Conservation (phyloP, 1,139 yeast genomes). For the Taphrina confusa region DNA sequence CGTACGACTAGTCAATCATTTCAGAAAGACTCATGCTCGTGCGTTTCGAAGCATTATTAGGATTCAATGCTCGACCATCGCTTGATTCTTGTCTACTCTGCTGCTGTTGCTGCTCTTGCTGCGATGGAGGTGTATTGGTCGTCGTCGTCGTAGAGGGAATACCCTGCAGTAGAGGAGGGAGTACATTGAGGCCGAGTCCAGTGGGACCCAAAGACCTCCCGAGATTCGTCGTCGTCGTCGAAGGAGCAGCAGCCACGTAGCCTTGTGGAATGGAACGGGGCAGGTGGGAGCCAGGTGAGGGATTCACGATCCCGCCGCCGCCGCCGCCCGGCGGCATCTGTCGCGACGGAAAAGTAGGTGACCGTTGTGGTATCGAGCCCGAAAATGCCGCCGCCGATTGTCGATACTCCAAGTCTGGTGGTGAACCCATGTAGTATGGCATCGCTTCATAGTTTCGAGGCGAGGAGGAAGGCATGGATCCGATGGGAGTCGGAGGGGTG, state of each 20-base stretch:
- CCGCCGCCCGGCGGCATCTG: too few species aligned
- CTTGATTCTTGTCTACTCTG: neutral
- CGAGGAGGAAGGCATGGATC: neutral
- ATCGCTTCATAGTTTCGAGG: neutral
- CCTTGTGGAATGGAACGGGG: constrained; percentile 13
- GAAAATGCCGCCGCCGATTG: neutral
- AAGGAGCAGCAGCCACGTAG: neutral
- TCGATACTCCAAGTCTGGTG: neutral
- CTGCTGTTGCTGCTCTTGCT: neutral
- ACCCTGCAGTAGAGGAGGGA: neutral
- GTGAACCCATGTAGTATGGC: constrained; percentile 1
- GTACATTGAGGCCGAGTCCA: neutral
- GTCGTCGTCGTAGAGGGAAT: neutral
- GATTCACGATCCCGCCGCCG: too few species aligned
- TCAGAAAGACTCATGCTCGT: constrained; percentile 26
- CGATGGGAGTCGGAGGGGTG: constrained; percentile 11
- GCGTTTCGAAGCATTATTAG: constrained; percentile 1
- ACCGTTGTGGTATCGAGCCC: neutral
- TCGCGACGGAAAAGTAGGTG: constrained; percentile 4
- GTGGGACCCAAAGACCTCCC: neutral
- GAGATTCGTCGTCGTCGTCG: neutral
- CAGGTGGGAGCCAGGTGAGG: too few species aligned
- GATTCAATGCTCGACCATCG: too few species aligned
- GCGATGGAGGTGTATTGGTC: neutral
- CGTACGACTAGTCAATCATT: constrained; percentile 20